A percentile compares a stretch with the other conserved stretches of the same genome.
Conservation (phyloP, 495 filamentous ascomycete genomes). For the Cudoniella acicularis region DNA sequence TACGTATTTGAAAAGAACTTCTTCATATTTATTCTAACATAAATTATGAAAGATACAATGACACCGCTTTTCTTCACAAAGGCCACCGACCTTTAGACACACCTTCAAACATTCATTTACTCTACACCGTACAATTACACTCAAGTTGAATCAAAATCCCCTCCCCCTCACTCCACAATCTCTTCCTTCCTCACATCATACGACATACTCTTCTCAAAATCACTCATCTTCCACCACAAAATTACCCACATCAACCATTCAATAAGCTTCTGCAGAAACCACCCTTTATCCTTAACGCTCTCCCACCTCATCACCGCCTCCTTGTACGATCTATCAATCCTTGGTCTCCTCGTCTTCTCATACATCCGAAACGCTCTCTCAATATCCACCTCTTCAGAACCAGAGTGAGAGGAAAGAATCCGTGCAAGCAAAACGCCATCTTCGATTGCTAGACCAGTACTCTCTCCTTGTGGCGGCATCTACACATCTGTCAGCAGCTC, state of each 20-base stretch:
- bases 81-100: no score
- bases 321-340: slow-evolving; percentile 50
- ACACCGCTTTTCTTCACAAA: no score
- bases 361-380: slow-evolving; percentile 47
- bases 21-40: no score
- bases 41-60: no score
- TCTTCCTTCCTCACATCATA: slow-evolving; percentile 16
- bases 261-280: slow-evolving; percentile 33
- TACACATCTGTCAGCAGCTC: slow-evolving; percentile 15
- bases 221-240: slow-evolving; percentile 25
- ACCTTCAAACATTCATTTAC: no score
- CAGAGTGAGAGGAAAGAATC: slow-evolving; percentile 34
- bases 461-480: slow-evolving; percentile 62
- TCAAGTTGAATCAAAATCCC: no score
- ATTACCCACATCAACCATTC: slow-evolving; percentile 33
- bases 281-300: slow-evolving; percentile 37
- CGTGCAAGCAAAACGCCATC: slow-evolving; percentile 56
- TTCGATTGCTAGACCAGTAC: slow-evolving; percentile 57
- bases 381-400: slow-evolving; percentile 31
- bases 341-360: slow-evolving; percentile 43
- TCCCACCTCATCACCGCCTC: slow-evolving; percentile 43
- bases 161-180: no score
- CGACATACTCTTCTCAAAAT: slow-evolving; percentile 1
- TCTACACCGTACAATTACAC: no score
- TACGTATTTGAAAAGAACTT: no score